These are phyloP conservation scores for Salix exigua DNA, from an alignment of 345 rosid genomes.

Conservation along the genomic window DNA sequence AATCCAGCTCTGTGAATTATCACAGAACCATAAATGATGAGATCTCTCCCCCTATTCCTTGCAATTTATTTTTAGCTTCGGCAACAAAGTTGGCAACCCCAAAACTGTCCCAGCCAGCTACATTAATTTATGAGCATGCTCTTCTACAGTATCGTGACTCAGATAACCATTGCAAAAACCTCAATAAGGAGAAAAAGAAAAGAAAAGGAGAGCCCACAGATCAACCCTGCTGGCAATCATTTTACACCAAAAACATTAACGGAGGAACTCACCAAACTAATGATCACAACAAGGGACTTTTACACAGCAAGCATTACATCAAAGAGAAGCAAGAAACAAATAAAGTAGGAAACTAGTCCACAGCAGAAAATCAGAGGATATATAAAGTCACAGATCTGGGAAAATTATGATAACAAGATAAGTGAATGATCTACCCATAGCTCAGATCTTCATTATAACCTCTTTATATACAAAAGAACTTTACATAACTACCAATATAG, in stretches of 20 bases:
- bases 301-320: background rate
- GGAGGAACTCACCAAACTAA: constrained; percentile 13
- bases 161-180: background rate
- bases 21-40: background rate
- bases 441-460: constrained; percentile 32
- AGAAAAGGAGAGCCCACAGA: constrained; percentile 2
- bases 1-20: background rate
- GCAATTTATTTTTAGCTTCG: background rate
- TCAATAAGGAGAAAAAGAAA: background rate
- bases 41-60: background rate
- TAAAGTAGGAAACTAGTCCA: background rate
- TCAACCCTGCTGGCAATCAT: constrained; percentile 10
- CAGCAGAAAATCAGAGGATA: constrained; percentile 4
- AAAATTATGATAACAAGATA: constrained; percentile 8
- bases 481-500: constrained; percentile 7
- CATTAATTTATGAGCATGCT: background rate
- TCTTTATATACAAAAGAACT: background rate
- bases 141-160: background rate
- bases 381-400: constrained; percentile 37
- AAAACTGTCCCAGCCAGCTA: background rate
- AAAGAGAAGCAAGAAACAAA: background rate
- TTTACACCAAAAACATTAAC: constrained; percentile 5
- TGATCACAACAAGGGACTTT: no score
- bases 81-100: background rate
- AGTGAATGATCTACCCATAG: constrained; percentile 27